Conservation (phyloP, 495 filamentous ascomycete genomes). For the Delitschia confertaspora region DNA sequence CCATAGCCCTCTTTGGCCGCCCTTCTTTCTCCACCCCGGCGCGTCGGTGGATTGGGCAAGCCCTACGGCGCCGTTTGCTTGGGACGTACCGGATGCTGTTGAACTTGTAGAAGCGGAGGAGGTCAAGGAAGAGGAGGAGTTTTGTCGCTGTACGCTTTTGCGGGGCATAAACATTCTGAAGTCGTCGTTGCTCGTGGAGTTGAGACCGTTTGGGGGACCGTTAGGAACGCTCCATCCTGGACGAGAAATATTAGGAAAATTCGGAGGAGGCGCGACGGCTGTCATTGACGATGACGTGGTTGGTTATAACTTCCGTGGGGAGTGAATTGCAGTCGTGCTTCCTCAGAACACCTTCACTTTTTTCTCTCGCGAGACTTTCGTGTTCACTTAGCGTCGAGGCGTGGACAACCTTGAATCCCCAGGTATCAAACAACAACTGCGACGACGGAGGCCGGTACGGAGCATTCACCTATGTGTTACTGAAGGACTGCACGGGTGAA, state of each 20-base stretch:
- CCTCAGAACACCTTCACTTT: slow-evolving; percentile 5
- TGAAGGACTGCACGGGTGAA: too few relatives aligned
- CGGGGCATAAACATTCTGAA: slow-evolving; percentile 80
- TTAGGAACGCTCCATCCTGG: slow-evolving; percentile 58
- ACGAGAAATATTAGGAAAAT: slow-evolving; percentile 64
- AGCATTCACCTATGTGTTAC: slow-evolving; percentile 16
- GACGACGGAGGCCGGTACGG: slow-evolving; percentile 8
- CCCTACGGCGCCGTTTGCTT: slow-evolving; percentile 44
- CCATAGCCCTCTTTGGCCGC: slow-evolving; percentile 58
- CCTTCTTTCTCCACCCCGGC: slow-evolving; percentile 52
- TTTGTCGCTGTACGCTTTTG: slow-evolving; percentile 74
- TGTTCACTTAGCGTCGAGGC: slow-evolving; percentile 19
- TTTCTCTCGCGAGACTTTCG: slow-evolving; percentile 14
- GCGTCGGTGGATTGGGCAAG: slow-evolving; percentile 32
- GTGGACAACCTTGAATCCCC: slow-evolving; percentile 9
- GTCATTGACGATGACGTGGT: slow-evolving; percentile 59
- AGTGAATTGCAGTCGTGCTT: too few relatives aligned
- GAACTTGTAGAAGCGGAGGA: slow-evolving; percentile 32
- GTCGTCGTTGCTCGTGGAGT: slow-evolving; percentile 79
- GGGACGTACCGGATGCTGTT: slow-evolving; percentile 39
- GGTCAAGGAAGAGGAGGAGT: slow-evolving; percentile 70
- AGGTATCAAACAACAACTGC: slow-evolving; percentile 17
- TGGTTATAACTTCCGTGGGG: slow-evolving; percentile 30
- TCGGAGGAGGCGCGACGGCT: slow-evolving; percentile 89
- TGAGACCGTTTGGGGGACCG: slow-evolving; percentile 64